Percentiles rank a stretch among this genome's conserved stretches.
Conservation (phyloP, 1,139 yeast genomes). For the Yamadazyma sp. region DNA sequence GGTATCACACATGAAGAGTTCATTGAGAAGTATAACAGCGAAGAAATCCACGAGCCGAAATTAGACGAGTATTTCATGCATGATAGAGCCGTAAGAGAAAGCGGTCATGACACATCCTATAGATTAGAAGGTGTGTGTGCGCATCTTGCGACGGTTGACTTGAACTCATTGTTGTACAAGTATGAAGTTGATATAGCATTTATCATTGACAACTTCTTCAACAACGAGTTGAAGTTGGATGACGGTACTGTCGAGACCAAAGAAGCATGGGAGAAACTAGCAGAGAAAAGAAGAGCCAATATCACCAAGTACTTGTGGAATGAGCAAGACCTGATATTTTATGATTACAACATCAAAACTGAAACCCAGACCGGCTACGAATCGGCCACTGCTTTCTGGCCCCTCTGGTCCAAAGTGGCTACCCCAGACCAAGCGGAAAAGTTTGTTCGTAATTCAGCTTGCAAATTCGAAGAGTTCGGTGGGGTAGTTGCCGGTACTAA, state of each 20-base stretch:
- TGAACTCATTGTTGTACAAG: slow-evolving; percentile 83
- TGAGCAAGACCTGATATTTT: slow-evolving; percentile 73
- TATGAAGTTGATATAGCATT: slow-evolving; percentile 84
- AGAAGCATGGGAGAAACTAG: slow-evolving; percentile 58
- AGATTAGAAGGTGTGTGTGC: slow-evolving; percentile 91
- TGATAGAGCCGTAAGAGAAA: slow-evolving; percentile 94
- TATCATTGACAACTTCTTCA: slow-evolving; percentile 57
- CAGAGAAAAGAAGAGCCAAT: slow-evolving; percentile 52
- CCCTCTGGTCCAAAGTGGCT: slow-evolving; percentile 82
- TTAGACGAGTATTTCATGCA: slow-evolving; percentile 87
- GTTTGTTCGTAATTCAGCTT: slow-evolving; percentile 60
- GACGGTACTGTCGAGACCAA: slow-evolving; percentile 46
- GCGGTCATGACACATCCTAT: slow-evolving; percentile 94
- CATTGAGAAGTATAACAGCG: slow-evolving; percentile 65
- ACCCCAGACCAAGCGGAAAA: slow-evolving; percentile 69
- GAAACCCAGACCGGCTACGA: slow-evolving; percentile 65
- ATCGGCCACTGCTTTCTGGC: slow-evolving; percentile 91
- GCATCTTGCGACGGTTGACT: slow-evolving; percentile 84
- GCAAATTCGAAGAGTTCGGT: slow-evolving; percentile 79
- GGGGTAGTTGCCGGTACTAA: slow-evolving; percentile 89
- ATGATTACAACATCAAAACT: slow-evolving; percentile 74
- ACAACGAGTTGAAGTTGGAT: slow-evolving; percentile 40
- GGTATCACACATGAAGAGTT: slow-evolving; percentile 66
- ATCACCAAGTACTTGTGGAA: slow-evolving; percentile 83
- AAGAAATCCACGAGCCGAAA: slow-evolving; percentile 66